Base-by-base conservation (phyloP, 2,329 filamentous ascomycete species). In the Seiridium unicorne region DNA sequence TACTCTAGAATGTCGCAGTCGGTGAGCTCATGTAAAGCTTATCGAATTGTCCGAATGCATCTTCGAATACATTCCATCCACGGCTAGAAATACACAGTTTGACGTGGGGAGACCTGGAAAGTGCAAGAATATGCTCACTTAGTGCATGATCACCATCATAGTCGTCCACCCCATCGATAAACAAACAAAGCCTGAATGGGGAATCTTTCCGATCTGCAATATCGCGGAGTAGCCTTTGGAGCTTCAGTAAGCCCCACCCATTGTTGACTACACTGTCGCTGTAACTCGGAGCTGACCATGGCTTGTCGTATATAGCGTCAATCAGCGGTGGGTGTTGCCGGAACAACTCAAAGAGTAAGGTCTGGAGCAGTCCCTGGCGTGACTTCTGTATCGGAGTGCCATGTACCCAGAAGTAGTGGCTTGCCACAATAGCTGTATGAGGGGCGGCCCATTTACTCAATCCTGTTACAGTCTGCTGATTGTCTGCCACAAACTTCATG, bases 401-500 rank as follows among this genome's bases (percentile, higher is more conserved):
- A n/a, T 34, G 35, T 10, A 18, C 26, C 51, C 51, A 55, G 36
- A 55, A 55, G 51, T 34, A 55, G 18, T 55, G 51, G 32, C n/a
- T 26, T 2, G 44, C 18, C 3, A 47, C 32, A 3, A 47, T 26
- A 47, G 32, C 18, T 26, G 9, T 5, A 9, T 47, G 11, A 4
- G 44, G 44, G 6, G 7, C 9, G n/a, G 44, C 44, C 44, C 44
- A 47, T n/a, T 10, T 13, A 9, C 8, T 8, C 32, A 47, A 47
- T 8, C 8, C 18, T 8, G 18, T n/a, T 47, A 4, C 3, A 9
- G 44, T 47, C 44, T 47, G 11, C 6, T n/a, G 49, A n/a, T 59
- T 36, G 7, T 63, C 3, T n/a, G 31, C 57, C 5, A 67, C 60
- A 18, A 65, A 68, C 44, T 66, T 68, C 66, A 66, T 68, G 9